Percentiles rank a stretch among this genome's conserved stretches.
These are phyloP conservation scores for Spiraea crenata DNA, from an alignment of 331 rosid genomes.

Conservation along the genomic window DNA sequence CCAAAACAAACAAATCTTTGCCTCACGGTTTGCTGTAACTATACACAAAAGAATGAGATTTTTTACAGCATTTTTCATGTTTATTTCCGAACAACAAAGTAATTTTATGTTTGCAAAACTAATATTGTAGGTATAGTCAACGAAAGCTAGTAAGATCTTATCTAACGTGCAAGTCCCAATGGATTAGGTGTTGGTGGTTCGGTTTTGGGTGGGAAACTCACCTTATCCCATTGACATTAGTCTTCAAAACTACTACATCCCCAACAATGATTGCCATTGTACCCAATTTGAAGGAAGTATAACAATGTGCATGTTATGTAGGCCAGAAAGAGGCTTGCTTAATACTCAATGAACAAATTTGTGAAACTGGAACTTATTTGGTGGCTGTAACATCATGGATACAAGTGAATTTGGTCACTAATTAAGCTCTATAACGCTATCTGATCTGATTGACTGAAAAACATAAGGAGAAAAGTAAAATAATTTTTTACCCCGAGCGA, in stretches of 20 bases:
- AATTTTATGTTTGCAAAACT: neutral
- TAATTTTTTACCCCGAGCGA: neutral
- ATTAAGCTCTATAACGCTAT: no score
- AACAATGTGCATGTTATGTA: no score
- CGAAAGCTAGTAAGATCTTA: constrained; percentile 4
- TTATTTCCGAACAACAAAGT: neutral
- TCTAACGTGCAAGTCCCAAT: constrained; percentile 10
- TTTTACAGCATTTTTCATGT: no score
- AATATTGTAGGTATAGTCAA: constrained; percentile 3
- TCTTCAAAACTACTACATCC: neutral
- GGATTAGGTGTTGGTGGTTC: constrained; percentile 26
- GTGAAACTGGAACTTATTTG: no score
- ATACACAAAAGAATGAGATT: no score
- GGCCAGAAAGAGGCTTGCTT: neutral
- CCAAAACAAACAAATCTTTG: no score
- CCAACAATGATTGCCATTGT: neutral
- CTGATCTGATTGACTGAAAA: neutral
- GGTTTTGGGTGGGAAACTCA: constrained; percentile 16
- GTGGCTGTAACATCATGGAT: neutral
- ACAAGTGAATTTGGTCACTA: no score
- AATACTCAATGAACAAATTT: constrained; percentile 1
- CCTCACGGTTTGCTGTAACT: no score
- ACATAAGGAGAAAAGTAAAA: neutral
- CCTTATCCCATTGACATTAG: constrained; percentile 3
- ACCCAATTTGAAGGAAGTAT: constrained; percentile 1